Evolutionary conservation across 2,329 filamentous ascomycete genomes (phyloP), one percentile per base, ranked within the genome.

Genomic region (Colletotrichum nymphaeae): DNA sequence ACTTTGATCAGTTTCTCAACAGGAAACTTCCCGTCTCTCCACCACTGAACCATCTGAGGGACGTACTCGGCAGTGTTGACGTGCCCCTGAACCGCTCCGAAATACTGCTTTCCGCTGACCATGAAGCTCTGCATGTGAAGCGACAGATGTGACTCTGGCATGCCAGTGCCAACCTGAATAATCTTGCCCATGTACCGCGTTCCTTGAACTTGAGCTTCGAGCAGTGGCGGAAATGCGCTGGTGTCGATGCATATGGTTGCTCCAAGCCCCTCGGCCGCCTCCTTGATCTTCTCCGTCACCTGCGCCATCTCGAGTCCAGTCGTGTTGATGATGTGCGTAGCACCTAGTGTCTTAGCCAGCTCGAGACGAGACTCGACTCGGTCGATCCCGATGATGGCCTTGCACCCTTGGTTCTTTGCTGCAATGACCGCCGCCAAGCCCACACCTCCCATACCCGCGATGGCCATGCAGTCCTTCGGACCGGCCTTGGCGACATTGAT

Each of bases 221-320:
- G 22, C 1, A 73, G 24, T 78, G 69, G 88, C 73, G 52, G 82
- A 71, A 49, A 83, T 0, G 86, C 88, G 1, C 86, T 89, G 0
- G 87, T 88, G 67, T 90, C 88, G 63, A 90, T 81, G 5, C 82
- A 82, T 42, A 88, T 79, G 2, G 83, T 85, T 0, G 85, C 81
- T 0, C 87, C 87, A 0, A 82, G 78, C 6, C 88, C 83, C 37
- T 86, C 86, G 0, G 86, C 84, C 5, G 84, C 86, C 28, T 76
- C 69, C 28, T 75, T 76, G 35, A 83, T 79, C 66, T 76, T 74
- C 57, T 73, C 77, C 37, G 76, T 76, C 1, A 82, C 75, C 22
- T 82, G 74, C 6, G 55, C 63, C 63, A 76, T 76, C 0, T 76
- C 76, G 0, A 81, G 52, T 2, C 67, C 71, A 7, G 71, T 66